phyloP scores from a whole-genome alignment of 768 basidiomycete genomes.

The Mycena rebaudengoi region DNA sequence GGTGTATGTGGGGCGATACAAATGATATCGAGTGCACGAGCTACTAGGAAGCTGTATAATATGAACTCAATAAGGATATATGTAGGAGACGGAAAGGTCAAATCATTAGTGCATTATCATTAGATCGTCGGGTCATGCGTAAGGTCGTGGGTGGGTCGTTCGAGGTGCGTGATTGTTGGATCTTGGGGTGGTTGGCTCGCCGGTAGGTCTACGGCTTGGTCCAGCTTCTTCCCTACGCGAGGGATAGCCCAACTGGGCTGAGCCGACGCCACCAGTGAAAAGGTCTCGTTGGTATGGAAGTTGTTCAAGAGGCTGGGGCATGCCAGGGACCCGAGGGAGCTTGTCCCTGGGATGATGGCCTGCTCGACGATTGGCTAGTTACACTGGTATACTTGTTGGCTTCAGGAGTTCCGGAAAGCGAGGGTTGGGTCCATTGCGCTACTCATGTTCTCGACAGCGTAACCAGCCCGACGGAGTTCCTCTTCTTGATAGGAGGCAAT shows the following conservation, averaged over 20 bases:
- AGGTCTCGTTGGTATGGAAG: slow-evolving; percentile 3
- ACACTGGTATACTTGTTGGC: slow-evolving; percentile 20
- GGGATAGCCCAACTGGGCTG: not conserved
- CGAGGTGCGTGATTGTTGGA: not conserved
- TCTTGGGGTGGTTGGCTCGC: not conserved
- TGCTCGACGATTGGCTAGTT: not conserved
- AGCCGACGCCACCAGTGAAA: not conserved
- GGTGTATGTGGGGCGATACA: slow-evolving; percentile 6
- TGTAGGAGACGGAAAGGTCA: not conserved
- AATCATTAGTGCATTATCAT: slow-evolving; percentile 19
- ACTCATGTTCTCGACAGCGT: slow-evolving; percentile 21
- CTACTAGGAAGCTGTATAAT: slow-evolving; percentile 16
- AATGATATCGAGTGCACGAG: slow-evolving; percentile 6
- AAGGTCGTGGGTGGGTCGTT: slow-evolving; percentile 5
- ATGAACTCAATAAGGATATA: slow-evolving; percentile 20
- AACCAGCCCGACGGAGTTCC: slow-evolving; percentile 14
- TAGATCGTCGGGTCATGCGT: not conserved
- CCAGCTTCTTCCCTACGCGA: not conserved
- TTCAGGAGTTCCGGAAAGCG: slow-evolving; percentile 12
- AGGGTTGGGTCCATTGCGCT: slow-evolving; percentile 28
- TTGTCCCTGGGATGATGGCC: not conserved
- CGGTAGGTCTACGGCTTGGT: not conserved
- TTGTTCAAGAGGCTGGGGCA: not conserved
- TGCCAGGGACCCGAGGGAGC: not conserved
- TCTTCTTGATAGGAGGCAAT: slow-evolving; percentile 12